A percentile compares a stretch with the other conserved stretches of the same genome.
Conservation (phyloP, 1,284 basidiomycete genomes). For the Malassezia caprae region DNA sequence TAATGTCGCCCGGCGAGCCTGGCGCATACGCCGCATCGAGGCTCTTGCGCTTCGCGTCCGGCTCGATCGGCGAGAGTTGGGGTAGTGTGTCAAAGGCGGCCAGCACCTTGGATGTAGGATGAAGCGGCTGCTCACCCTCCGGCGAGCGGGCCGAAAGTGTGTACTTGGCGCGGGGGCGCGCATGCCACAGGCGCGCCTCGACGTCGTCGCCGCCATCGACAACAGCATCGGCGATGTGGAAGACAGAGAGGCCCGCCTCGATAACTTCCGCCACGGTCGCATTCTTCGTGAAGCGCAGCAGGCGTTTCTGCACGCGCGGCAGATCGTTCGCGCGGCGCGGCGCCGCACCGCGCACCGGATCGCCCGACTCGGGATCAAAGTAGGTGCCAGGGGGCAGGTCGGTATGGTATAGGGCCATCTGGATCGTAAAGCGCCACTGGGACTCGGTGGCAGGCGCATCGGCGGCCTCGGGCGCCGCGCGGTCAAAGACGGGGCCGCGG, state of each 20-base stretch:
- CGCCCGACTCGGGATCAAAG: conserved; percentile 77
- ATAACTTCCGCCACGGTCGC: conserved; percentile 92
- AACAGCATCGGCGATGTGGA: conserved; percentile 85
- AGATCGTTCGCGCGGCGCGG: conserved; percentile 59
- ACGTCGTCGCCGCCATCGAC: conserved; percentile 95
- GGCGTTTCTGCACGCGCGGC: conserved; percentile 14
- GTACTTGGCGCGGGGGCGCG: conserved; percentile 68
- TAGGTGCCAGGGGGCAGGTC: conserved; percentile 87
- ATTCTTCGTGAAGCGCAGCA: conserved; percentile 65
- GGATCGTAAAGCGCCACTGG: conserved; percentile 65
- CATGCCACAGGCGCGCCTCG: conserved; percentile 75
- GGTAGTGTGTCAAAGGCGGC: conserved; percentile 67
- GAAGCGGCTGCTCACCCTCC: conserved; percentile 23
- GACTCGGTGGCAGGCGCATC: not conserved
- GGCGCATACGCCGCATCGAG: conserved; percentile 65
- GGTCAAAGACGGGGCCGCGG: conserved; percentile 17
- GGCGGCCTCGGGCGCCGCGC: not conserved
- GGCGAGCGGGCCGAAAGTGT: conserved; percentile 53
- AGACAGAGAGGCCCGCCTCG: conserved; percentile 77
- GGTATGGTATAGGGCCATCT: conserved; percentile 70
- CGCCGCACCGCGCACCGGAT: not conserved
- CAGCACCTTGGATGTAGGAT: conserved; percentile 48
- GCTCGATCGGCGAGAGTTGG: conserved; percentile 54
- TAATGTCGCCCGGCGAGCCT: conserved; percentile 59
- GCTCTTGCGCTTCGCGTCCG: conserved; percentile 65